Evolutionary conservation across 2,329 filamentous ascomycete genomes (phyloP).

Genomic region (Aspergillus chevalieri): DNA sequence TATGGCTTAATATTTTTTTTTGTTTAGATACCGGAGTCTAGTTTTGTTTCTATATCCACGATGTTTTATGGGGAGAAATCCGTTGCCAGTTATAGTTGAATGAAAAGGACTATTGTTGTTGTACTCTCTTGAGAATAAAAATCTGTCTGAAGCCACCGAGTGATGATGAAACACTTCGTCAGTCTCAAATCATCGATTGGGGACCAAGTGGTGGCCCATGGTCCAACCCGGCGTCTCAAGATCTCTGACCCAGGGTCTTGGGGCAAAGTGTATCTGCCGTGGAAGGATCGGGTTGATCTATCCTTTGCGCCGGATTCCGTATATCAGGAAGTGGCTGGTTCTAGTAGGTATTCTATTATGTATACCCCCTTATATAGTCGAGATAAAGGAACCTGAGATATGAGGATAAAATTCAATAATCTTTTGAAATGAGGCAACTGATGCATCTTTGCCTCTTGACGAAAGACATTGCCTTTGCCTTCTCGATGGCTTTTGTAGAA

Average conservation of each 20-base stretch:
- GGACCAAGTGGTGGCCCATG: conserved; percentile 16
- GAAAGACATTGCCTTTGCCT: neutral
- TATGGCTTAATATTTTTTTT: neutral
- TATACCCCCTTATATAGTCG: no score
- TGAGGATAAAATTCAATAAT: no score
- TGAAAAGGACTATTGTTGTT: no score
- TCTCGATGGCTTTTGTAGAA: neutral
- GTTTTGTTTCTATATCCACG: neutral
- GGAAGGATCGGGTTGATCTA: no score
- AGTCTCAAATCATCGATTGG: conserved; percentile 22
- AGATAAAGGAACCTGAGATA: no score
- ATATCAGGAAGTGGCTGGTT: no score
- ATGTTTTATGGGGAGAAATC: no score
- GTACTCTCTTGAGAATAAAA: neutral
- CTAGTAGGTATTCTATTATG: no score
- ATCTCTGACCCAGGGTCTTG: conserved; percentile 16
- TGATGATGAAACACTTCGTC: conserved; percentile 26
- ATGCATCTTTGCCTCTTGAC: neutral
- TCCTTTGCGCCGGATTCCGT: no score
- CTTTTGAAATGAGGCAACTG: neutral
- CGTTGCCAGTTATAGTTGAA: no score
- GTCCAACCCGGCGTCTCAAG: conserved; percentile 13
- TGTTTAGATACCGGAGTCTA: neutral
- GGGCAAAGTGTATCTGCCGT: conserved; percentile 7
- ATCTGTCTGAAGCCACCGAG: conserved; percentile 2